Evolutionary conservation across 2,329 filamentous ascomycete species (phyloP).

Genomic region (Colletotrichum scovillei): DNA sequence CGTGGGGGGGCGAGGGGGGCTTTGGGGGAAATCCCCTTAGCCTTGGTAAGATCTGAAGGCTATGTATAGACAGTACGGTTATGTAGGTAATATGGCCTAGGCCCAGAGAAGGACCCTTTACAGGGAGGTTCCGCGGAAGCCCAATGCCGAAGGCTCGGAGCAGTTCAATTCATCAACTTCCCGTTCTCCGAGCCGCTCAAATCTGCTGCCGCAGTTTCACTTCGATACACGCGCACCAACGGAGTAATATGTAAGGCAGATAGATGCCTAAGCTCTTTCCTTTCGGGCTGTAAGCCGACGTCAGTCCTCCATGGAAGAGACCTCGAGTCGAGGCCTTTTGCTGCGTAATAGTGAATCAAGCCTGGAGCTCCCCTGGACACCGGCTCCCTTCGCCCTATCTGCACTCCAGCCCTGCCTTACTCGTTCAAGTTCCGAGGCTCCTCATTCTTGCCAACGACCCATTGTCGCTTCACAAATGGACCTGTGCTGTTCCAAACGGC

Average conservation of each 20-base stretch:
- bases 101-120: not conserved
- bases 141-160: not conserved
- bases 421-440: not conserved
- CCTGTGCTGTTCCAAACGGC: constrained; percentile 14
- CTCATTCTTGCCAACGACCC: not conserved
- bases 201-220: constrained; percentile 1
- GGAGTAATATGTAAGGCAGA: not conserved
- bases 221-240: constrained; percentile 25
- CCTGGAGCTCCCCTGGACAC: not conserved
- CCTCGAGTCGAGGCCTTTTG: constrained; percentile 10
- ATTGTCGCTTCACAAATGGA: not conserved
- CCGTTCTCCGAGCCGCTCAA: not conserved
- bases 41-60: not conserved
- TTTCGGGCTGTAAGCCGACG: constrained; percentile 10
- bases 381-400: not conserved
- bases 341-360: not conserved
- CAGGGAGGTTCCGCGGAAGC: not conserved
- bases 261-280: not conserved
- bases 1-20: too few species aligned
- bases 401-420: not conserved
- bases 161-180: not conserved
- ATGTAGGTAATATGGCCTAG: not conserved
- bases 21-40: not conserved
- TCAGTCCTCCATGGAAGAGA: not conserved
- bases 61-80: not conserved